Base-by-base conservation (phyloP, 352 stramenopile species). In the Stramenopiles sp. region DNA sequence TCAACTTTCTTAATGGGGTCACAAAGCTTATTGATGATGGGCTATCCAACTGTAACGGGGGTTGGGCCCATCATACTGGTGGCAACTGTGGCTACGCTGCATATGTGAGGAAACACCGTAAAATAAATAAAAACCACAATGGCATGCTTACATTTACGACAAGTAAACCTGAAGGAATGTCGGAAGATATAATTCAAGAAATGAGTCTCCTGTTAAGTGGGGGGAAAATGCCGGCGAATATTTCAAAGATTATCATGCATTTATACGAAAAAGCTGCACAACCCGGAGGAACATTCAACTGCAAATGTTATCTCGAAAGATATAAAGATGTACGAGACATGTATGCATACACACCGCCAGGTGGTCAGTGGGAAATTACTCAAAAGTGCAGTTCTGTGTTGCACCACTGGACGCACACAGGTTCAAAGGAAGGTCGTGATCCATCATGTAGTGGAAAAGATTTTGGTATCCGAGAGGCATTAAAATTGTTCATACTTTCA, bases 1-100 rank as follows among this genome's bases (percentile, higher is more conserved):
- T 90, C 25, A 80, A 82, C n/a, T 75, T 87, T 14, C 75, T 89
- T 22, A 91, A 91, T 82, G 87, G 86, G 1, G 84, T 92, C 75
- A 82, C 82, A 22, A 82, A 44, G 29, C 76, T 89, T 22, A 75
- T 85, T 31, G 29, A 44, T 30, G 84, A 82, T 82, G 86, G 86
- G 22, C 83, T 89, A 7, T 44, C 71, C 44, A 81, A 87, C 78
- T 89, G 86, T 80, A 7, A 81, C 67, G 75, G 67, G 7, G 80
- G 82, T 31, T 83, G 83, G 44, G 84, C 83, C 22, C 1, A 76
- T 67, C 14, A 14, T 78, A 78, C 31, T 78, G 71, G 4, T 14
- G 14, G 22, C 1, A 8, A 4, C 8, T 78, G 71, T 14, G 39
- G 39, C 4, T 55, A 4, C 4, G 14, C 39, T 55, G 4, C 39